These are phyloP conservation scores for Curvularia hawaiiensis DNA, from an alignment of 2,329 filamentous ascomycete species.

Conservation along the genomic window DNA sequence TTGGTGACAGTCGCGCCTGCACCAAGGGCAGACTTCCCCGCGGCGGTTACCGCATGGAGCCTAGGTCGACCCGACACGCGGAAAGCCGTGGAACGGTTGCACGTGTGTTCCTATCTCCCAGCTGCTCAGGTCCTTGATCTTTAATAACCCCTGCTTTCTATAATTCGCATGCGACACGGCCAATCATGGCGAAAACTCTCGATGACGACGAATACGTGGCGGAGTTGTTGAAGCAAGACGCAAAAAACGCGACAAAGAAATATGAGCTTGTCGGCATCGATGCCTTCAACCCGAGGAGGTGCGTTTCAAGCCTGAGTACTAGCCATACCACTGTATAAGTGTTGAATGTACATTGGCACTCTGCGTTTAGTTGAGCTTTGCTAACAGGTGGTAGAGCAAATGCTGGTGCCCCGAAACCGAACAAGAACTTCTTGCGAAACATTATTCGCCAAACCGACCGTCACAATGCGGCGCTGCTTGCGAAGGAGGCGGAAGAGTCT, in stretches of 20 bases:
- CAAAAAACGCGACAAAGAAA: slow-evolving; percentile 71
- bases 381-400: slow-evolving; percentile 56
- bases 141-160: not conserved
- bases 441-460: slow-evolving; percentile 86
- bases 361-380: not conserved
- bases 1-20: slow-evolving; percentile 22
- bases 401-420: slow-evolving; percentile 79
- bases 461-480: slow-evolving; percentile 86
- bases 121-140: slow-evolving; percentile 1
- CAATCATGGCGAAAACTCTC: slow-evolving; percentile 29
- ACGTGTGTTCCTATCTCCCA: not conserved
- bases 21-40: slow-evolving; percentile 27
- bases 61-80: slow-evolving; percentile 2
- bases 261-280: slow-evolving; percentile 78
- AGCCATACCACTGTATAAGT: slow-evolving; percentile 10
- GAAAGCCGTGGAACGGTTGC: slow-evolving; percentile 11
- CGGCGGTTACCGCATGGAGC: slow-evolving; percentile 24
- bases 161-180: not conserved
- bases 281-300: slow-evolving; percentile 65
- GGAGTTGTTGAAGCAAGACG: slow-evolving; percentile 78
- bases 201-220: slow-evolving; percentile 79
- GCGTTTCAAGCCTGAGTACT: slow-evolving; percentile 25
- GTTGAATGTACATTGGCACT: slow-evolving; percentile 12
- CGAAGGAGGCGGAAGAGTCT: slow-evolving; percentile 82
- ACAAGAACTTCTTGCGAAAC: slow-evolving; percentile 85